Evolutionary conservation across 495 filamentous ascomycete species (phyloP).

Genomic region (Hapsidospora chrysogenum): DNA sequence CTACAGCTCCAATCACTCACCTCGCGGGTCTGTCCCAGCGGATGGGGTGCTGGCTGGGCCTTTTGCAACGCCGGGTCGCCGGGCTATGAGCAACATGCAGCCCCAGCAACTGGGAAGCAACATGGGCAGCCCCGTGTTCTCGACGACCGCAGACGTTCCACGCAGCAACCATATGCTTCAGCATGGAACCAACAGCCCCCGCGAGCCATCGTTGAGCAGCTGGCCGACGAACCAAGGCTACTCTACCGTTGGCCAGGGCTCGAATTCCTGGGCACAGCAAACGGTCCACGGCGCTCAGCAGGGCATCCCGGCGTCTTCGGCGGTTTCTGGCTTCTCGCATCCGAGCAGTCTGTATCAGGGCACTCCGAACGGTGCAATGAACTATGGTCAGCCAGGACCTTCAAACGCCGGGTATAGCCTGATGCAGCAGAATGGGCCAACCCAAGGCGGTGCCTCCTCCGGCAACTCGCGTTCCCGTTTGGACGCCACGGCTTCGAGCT

Average conservation of each 20-base stretch:
- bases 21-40: background rate
- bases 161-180: too few relatives aligned
- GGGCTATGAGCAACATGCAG: background rate
- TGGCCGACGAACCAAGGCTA: background rate
- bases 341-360: slow-evolving; percentile 11
- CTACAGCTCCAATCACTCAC: background rate
- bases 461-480: too few relatives aligned
- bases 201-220: background rate
- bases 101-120: background rate
- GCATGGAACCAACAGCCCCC: background rate
- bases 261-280: too few relatives aligned
- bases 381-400: too few relatives aligned
- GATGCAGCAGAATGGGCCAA: background rate
- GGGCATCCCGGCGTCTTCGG: too few relatives aligned
- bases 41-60: background rate
- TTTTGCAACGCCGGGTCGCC: background rate
- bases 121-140: background rate
- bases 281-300: too few relatives aligned
- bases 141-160: background rate
- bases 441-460: too few relatives aligned
- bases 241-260: too few relatives aligned
- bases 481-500: background rate
- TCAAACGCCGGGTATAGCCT: background rate
- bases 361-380: slow-evolving; percentile 1
- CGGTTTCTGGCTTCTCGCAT: slow-evolving; percentile 7